Evolutionary conservation across 2,329 filamentous ascomycete species (phyloP).

Genomic region (Hirsutella thompsonii): DNA sequence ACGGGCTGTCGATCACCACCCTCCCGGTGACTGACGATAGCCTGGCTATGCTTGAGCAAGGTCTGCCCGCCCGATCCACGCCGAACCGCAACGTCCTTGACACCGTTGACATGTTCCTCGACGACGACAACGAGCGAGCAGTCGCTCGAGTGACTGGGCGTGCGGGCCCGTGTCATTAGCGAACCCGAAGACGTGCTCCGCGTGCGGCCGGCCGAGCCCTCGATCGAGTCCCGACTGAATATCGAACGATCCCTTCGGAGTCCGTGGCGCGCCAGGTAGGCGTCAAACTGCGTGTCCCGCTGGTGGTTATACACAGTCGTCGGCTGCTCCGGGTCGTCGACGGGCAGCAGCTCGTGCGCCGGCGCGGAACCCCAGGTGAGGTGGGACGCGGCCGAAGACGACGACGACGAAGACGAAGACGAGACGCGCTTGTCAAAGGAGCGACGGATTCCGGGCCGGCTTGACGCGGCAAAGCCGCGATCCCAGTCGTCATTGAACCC

Average conservation of each 20-base stretch:
- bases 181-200: not conserved
- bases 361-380: not conserved
- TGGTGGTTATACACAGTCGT: constrained; percentile 27
- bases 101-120: constrained; percentile 21
- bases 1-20: no score
- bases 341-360: not conserved
- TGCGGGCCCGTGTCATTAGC: constrained; percentile 5
- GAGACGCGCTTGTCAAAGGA: constrained; percentile 16
- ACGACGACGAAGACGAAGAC: no score
- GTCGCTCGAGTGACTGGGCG: constrained; percentile 23
- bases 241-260: no score
- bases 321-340: constrained; percentile 7
- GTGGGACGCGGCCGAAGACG: constrained; percentile 6
- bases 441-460: constrained; percentile 2
- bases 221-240: no score
- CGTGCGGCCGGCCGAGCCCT: no score
- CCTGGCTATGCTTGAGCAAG: not conserved
- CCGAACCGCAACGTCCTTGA: not conserved
- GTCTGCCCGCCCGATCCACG: no score
- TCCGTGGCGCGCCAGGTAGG: constrained; percentile 24
- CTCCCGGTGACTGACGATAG: no score
- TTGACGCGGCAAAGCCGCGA: not conserved
- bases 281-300: constrained; percentile 34
- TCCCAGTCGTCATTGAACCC: constrained; percentile 26
- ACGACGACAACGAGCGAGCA: constrained; percentile 23